phyloP scores from a whole-genome alignment of 2,329 filamentous ascomycete species.

The Apiospora malaysiana region DNA sequence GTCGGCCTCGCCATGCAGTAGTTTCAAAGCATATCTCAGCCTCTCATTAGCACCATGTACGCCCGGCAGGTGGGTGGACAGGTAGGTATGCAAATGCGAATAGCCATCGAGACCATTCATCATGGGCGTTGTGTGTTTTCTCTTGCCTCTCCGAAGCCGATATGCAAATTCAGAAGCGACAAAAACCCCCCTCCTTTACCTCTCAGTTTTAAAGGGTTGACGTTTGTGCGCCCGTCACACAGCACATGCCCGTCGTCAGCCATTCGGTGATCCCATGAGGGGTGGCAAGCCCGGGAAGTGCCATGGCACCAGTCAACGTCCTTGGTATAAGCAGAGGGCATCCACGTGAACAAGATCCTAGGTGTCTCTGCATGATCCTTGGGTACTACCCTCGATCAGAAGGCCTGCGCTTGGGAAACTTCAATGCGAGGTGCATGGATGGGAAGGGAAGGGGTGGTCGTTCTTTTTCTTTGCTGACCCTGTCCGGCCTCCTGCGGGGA shows the following conservation, averaged over 20 bases:
- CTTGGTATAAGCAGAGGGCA: constrained; percentile 12
- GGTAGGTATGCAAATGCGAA: background rate
- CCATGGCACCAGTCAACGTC: constrained; percentile 22
- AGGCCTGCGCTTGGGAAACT: constrained; percentile 9
- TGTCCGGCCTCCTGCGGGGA: constrained; percentile 9
- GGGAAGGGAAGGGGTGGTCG: background rate
- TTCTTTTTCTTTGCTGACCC: constrained; percentile 8
- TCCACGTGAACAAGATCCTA: constrained; percentile 20
- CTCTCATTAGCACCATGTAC: constrained; percentile 15
- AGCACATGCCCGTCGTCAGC: constrained; percentile 10
- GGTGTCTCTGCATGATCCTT: constrained; percentile 22
- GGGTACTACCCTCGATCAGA: constrained; percentile 14
- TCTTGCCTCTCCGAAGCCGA: background rate
- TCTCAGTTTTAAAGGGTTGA: constrained; percentile 7
- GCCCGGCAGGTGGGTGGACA: background rate
- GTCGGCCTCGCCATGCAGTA: constrained; percentile 16
- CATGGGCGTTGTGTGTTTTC: background rate
- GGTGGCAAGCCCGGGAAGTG: constrained; percentile 19
- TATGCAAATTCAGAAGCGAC: constrained; percentile 7
- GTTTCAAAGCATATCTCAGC: constrained; percentile 18
- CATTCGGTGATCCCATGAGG: constrained; percentile 22
- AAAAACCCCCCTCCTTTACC: background rate
- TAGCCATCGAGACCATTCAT: background rate
- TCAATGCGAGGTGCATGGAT: background rate
- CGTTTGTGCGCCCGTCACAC: constrained; percentile 18